phyloP scores from a whole-genome alignment of 208 protist genomes.

The Leishmania lainsoni region DNA sequence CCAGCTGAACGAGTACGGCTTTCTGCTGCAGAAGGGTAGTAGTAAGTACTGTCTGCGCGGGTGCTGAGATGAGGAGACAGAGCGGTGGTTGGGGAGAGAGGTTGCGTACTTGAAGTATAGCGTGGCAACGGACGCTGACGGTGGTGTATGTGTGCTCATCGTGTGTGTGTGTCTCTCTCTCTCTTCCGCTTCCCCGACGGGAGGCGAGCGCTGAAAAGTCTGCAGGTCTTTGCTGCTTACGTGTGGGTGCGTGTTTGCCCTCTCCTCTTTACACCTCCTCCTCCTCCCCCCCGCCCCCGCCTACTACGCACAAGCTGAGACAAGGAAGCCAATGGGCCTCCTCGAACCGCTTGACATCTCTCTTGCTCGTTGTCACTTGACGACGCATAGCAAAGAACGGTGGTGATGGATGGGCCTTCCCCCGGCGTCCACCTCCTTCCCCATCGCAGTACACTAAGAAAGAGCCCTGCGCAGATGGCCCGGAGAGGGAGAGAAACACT shows the following conservation, averaged over 20 bases:
- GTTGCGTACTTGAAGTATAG: not conserved
- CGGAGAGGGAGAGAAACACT: not conserved
- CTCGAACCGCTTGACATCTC: not conserved
- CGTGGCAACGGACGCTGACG: not conserved
- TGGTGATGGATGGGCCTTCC: not conserved
- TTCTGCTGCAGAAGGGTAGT: slow-evolving; percentile 61
- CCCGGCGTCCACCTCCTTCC: not conserved
- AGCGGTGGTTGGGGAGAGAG: not conserved
- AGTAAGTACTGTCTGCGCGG: slow-evolving; percentile 71
- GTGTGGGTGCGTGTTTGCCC: too few species aligned
- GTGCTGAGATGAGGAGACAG: slow-evolving; percentile 25
- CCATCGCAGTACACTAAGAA: not conserved
- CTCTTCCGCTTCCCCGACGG: not conserved
- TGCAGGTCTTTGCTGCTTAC: too few species aligned
- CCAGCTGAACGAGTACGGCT: slow-evolving; percentile 83
- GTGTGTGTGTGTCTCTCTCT: too few species aligned
- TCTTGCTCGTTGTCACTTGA: slow-evolving; percentile 18
- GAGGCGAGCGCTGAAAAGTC: not conserved
- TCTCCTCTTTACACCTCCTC: too few species aligned
- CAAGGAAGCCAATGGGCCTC: not conserved
- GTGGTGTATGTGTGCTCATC: not conserved
- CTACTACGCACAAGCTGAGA: not conserved
- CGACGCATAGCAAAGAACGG: not conserved
- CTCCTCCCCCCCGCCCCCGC: too few species aligned
- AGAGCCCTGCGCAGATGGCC: not conserved